Percentiles rank a stretch among this genome's conserved stretches.
These are phyloP conservation scores for Aspergillus sparsus DNA, from an alignment of 495 filamentous ascomycete species.

Conservation along the genomic window DNA sequence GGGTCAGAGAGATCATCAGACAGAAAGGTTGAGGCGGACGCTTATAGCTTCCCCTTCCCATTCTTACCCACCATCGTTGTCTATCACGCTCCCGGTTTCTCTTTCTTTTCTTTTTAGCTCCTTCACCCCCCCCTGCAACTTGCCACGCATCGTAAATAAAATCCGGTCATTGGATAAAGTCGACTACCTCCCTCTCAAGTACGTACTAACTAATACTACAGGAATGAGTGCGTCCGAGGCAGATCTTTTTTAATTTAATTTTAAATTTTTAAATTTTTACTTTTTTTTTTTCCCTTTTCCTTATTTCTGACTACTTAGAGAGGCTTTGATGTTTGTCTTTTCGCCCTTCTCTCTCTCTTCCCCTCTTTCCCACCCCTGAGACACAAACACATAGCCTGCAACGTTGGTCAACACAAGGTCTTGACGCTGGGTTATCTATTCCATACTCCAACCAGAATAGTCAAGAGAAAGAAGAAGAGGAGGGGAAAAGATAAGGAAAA, in stretches of 20 bases:
- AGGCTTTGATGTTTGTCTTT: not conserved
- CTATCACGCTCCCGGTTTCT: not conserved
- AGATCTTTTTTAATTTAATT: slow-evolving; percentile 3
- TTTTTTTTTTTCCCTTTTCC: not conserved
- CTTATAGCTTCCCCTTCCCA: slow-evolving; percentile 4
- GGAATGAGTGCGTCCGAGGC: too few species aligned
- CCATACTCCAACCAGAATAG: not conserved
- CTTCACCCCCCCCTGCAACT: slow-evolving; percentile 2
- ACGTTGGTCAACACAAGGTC: not conserved
- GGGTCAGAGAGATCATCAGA: slow-evolving; percentile 9
- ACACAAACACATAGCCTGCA: not conserved
- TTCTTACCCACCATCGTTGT: not conserved
- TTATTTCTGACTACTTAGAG: not conserved
- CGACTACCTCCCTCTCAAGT: too few species aligned
- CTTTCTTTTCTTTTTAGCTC: slow-evolving; percentile 9
- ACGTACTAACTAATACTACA: too few species aligned
- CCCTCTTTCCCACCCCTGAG: not conserved
- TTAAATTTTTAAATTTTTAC: not conserved
- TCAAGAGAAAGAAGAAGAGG: not conserved
- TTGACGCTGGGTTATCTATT: not conserved
- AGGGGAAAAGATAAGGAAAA: not conserved
- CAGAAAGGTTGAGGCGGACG: not conserved
- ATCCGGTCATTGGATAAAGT: slow-evolving; percentile 7
- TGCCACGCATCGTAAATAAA: slow-evolving; percentile 11
- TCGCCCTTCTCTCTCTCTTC: not conserved